Conservation (phyloP, 768 basidiomycete genomes). For the Suillus luteus region DNA sequence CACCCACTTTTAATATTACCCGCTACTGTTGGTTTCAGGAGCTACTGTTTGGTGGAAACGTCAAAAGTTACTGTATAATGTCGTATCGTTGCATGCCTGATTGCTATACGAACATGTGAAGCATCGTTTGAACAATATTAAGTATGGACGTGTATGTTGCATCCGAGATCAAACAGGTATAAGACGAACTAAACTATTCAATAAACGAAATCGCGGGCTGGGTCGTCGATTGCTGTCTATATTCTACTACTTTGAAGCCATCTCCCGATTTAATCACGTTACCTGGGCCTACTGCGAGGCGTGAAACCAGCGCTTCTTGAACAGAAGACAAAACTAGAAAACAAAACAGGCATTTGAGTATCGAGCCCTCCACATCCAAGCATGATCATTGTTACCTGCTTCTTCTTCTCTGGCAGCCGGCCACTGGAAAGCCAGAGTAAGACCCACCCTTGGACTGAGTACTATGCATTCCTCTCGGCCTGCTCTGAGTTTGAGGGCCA, state of each 20-base stretch:
- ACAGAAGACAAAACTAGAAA: conserved; percentile 4
- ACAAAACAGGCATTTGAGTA: neutral
- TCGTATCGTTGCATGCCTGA: neutral
- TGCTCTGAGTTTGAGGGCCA: conserved; percentile 6
- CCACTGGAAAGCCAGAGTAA: conserved; percentile 9
- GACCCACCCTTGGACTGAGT: conserved; percentile 4
- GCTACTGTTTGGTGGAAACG: neutral
- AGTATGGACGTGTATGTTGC: neutral
- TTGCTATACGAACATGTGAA: neutral
- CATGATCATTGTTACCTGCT: neutral
- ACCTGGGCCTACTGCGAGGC: conserved; percentile 1
- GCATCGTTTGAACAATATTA: neutral
- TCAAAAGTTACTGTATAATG: neutral
- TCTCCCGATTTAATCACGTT: neutral
- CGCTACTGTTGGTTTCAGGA: too few species aligned
- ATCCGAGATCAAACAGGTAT: neutral
- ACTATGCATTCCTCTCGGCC: neutral
- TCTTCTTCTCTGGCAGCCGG: neutral
- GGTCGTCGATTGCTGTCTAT: neutral
- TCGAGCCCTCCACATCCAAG: neutral
- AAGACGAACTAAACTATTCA: neutral
- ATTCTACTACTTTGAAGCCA: conserved; percentile 1
- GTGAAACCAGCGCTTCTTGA: neutral
- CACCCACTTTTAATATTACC: neutral
- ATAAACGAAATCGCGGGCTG: neutral